These are phyloP conservation scores for Quercus engelmannii DNA, from an alignment of 306 rosid genomes.

Conservation along the genomic window DNA sequence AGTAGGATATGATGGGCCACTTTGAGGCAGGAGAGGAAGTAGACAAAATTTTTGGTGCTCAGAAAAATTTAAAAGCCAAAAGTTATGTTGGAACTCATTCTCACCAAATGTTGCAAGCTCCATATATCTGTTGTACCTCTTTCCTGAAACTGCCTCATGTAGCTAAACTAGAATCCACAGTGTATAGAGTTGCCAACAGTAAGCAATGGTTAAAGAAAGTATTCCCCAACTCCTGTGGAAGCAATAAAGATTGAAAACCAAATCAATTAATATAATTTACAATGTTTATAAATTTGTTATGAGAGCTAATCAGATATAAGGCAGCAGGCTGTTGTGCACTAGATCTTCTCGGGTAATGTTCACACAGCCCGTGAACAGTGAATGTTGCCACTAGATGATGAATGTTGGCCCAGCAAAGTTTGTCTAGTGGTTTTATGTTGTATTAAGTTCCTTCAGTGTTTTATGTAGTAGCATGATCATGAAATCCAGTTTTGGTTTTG, in stretches of 20 bases:
- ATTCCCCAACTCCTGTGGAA: slow-evolving; percentile 96
- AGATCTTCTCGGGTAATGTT: no score
- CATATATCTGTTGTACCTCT: slow-evolving; percentile 95
- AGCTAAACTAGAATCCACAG: slow-evolving; percentile 95
- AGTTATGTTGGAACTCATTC: slow-evolving; percentile 10
- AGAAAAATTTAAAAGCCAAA: neutral
- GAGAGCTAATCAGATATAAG: neutral
- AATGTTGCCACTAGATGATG: no score
- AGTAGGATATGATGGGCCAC: neutral
- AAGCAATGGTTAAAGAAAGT: slow-evolving; percentile 81
- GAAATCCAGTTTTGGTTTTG: no score
- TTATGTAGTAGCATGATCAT: no score
- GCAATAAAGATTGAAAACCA: slow-evolving; percentile 12
- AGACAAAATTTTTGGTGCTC: neutral
- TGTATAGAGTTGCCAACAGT: slow-evolving; percentile 93
- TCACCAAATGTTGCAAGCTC: slow-evolving; percentile 98
- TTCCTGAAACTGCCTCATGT: slow-evolving; percentile 97
- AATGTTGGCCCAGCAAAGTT: no score
- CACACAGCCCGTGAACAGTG: no score
- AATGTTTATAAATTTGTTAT: no score
- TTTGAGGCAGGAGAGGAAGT: neutral
- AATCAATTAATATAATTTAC: neutral
- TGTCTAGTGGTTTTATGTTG: no score
- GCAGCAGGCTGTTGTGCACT: neutral
- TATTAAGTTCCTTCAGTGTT: no score